These are phyloP conservation scores for Backusella tarrabulga DNA, from an alignment of 192 early-diverging fungal species.

Conservation along the genomic window DNA sequence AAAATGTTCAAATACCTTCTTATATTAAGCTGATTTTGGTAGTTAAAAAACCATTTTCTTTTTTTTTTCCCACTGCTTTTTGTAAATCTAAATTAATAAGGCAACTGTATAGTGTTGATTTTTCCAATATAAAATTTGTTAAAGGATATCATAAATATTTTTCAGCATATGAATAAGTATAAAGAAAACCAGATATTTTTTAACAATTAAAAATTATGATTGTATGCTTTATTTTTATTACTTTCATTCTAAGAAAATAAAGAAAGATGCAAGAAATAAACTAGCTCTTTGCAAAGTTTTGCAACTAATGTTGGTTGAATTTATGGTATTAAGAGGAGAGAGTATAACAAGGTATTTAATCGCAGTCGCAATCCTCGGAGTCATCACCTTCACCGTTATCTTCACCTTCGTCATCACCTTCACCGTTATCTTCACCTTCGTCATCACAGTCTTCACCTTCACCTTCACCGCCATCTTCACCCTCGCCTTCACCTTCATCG, in stretches of 20 bases:
- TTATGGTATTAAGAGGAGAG: neutral
- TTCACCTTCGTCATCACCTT: neutral
- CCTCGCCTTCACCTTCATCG: neutral
- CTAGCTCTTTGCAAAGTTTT: conserved; percentile 3
- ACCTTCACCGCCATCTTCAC: neutral
- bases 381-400: neutral
- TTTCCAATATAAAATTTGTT: too few relatives aligned
- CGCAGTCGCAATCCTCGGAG: neutral
- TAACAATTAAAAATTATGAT: neutral
- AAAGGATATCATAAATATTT: too few relatives aligned
- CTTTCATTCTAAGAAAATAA: conserved; percentile 6
- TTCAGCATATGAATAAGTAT: too few relatives aligned
- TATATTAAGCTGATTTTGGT: too few relatives aligned
- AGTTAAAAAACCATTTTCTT: too few relatives aligned
- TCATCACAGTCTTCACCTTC: neutral
- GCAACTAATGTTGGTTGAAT: neutral
- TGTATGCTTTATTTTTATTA: neutral
- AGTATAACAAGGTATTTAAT: neutral
- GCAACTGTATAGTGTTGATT: too few relatives aligned
- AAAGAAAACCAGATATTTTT: too few relatives aligned
- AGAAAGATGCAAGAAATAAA: conserved; percentile 4
- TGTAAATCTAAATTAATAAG: too few relatives aligned
- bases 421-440: neutral
- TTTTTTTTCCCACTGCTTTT: too few relatives aligned
- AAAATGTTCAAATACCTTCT: too few relatives aligned